A percentile compares a stretch with the other conserved stretches of the same genome.
These are phyloP conservation scores for Peronospora destructor DNA, from an alignment of 352 stramenopile species.

Conservation along the genomic window DNA sequence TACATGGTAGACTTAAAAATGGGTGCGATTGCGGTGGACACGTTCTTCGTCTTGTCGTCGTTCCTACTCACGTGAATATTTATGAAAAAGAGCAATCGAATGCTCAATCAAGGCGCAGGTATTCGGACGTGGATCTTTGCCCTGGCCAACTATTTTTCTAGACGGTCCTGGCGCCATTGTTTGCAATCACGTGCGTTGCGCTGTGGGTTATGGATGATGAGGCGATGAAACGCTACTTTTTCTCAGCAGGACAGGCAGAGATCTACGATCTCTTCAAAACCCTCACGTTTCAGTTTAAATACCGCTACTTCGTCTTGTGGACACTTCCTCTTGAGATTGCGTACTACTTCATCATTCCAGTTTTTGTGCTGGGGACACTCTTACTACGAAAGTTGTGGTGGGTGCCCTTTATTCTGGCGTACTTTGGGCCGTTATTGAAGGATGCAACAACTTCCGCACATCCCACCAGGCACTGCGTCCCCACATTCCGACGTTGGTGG, in stretches of 20 bases:
- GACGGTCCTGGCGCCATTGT: constrained; percentile 40
- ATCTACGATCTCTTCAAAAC: constrained; percentile 32
- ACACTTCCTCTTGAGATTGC: constrained; percentile 43
- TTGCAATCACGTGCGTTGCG: constrained; percentile 29
- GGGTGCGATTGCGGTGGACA: constrained; percentile 35
- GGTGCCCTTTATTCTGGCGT: constrained; percentile 26
- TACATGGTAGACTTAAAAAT: constrained; percentile 35
- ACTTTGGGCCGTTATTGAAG: constrained; percentile 28
- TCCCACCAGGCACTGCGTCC: constrained; percentile 14
- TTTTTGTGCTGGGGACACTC: constrained; percentile 23
- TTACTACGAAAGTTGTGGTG: constrained; percentile 29
- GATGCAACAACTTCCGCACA: constrained; percentile 25
- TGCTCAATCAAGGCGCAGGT: constrained; percentile 22
- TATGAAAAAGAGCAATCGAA: constrained; percentile 34
- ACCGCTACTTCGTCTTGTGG: constrained; percentile 47
- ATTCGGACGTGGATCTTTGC: constrained; percentile 27
- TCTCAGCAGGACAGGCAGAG: constrained; percentile 14
- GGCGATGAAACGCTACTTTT: constrained; percentile 27
- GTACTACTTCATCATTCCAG: constrained; percentile 51
- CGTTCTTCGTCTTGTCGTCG: constrained; percentile 50
- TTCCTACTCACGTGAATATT: constrained; percentile 53
- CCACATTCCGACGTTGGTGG: constrained; percentile 36
- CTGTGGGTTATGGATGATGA: constrained; percentile 31
- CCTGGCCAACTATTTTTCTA: constrained; percentile 40
- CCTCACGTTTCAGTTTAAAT: constrained; percentile 36